Conservation (phyloP, 1,284 basidiomycete genomes). For the Trametes hirsuta region DNA sequence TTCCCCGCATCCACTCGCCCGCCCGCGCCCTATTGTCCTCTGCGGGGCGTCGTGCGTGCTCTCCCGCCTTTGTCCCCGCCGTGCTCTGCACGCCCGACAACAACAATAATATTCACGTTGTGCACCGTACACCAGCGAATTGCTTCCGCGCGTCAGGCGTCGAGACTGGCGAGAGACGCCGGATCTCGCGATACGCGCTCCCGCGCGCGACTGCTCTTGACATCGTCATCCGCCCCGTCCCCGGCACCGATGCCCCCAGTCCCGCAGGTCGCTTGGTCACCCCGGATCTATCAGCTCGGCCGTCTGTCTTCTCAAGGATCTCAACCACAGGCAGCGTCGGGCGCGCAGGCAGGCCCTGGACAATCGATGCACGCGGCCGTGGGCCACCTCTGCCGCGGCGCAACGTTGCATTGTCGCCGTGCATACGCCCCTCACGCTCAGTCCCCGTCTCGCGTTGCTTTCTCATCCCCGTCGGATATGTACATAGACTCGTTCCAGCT, state of each 20-base stretch:
- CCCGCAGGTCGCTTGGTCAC: not conserved
- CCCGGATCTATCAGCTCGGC: not conserved
- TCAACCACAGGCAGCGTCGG: not conserved
- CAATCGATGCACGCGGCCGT: conserved; percentile 7
- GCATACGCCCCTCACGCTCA: conserved; percentile 5
- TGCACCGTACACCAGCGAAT: not conserved
- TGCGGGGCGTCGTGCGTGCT: not conserved
- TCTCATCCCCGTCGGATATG: not conserved
- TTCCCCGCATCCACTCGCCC: conserved; percentile 12
- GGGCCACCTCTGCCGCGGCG: not conserved
- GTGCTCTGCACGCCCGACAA: not conserved
- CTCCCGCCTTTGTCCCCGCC: not conserved
- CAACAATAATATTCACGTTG: not conserved
- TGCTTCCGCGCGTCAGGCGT: conserved; percentile 3
- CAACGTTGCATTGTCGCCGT: conserved; percentile 12
- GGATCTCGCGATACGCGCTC: conserved; percentile 18
- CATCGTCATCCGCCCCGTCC: not conserved
- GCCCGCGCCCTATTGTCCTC: not conserved
- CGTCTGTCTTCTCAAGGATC: too few species aligned
- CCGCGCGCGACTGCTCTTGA: not conserved
- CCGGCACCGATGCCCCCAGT: conserved; percentile 10
- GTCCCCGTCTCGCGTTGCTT: not conserved
- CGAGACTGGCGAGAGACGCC: not conserved
- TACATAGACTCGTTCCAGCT: not conserved
- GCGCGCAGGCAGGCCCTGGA: not conserved